phyloP scores from a whole-genome alignment of 768 basidiomycete genomes.

The Hemileccinum impolitum region DNA sequence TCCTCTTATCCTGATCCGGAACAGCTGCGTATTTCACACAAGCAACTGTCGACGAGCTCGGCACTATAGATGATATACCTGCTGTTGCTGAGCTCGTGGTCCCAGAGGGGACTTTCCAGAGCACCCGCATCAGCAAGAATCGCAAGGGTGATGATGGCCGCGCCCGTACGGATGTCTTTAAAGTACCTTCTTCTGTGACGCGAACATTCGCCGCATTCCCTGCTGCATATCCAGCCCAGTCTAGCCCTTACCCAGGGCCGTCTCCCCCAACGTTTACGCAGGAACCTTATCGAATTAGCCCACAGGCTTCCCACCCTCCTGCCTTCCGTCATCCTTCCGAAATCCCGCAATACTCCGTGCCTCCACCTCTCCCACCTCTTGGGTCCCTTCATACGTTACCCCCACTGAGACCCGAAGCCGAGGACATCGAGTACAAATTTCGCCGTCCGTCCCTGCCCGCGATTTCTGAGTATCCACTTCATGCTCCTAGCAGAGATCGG shows the following conservation, averaged over 20 bases:
- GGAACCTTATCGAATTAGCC: slow-evolving; percentile 21
- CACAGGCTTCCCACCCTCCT: slow-evolving; percentile 23
- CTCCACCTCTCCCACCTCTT: slow-evolving; percentile 23
- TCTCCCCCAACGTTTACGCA: slow-evolving; percentile 22
- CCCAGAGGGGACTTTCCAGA: slow-evolving; percentile 65
- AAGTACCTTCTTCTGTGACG: slow-evolving; percentile 30
- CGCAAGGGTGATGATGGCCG: slow-evolving; percentile 41
- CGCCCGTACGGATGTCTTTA: slow-evolving; percentile 30
- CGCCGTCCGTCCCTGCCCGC: slow-evolving; percentile 31
- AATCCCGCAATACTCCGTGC: slow-evolving; percentile 26
- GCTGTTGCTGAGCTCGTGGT: slow-evolving; percentile 57
- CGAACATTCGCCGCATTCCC: slow-evolving; percentile 44
- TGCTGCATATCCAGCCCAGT: slow-evolving; percentile 28
- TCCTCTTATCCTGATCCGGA: slow-evolving; percentile 19
- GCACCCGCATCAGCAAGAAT: slow-evolving; percentile 56
- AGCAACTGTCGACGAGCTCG: slow-evolving; percentile 64
- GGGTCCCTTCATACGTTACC: slow-evolving; percentile 24
- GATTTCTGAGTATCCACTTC: slow-evolving; percentile 9
- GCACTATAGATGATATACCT: slow-evolving; percentile 66
- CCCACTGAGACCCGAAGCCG: slow-evolving; percentile 23
- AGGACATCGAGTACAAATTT: slow-evolving; percentile 30
- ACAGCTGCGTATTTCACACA: slow-evolving; percentile 84
- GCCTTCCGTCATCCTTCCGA: slow-evolving; percentile 22
- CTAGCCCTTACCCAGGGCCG: slow-evolving; percentile 22
- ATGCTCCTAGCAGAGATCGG: slow-evolving; percentile 8